phyloP scores from a whole-genome alignment of 768 basidiomycete species.

The Tricholoma sp. region DNA sequence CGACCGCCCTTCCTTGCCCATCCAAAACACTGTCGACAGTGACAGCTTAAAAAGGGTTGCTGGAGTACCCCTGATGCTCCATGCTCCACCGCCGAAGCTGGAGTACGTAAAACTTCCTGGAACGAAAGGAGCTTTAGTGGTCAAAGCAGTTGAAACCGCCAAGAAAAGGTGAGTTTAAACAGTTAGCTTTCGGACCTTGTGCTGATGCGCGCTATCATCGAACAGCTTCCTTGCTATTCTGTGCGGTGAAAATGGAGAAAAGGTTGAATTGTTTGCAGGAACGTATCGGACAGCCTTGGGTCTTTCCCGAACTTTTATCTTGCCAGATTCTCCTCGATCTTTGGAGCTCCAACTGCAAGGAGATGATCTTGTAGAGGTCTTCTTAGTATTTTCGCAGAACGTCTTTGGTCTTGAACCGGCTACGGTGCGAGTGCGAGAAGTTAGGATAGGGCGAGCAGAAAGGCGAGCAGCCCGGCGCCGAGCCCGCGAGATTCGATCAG shows the following conservation, averaged over 20 bases:
- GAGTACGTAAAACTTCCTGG: conserved; percentile 92
- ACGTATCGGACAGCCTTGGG: conserved; percentile 86
- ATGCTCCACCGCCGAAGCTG: conserved; percentile 72
- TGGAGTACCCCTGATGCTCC: conserved; percentile 32
- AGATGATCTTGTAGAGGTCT: conserved; percentile 89
- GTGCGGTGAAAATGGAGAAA: conserved; percentile 89
- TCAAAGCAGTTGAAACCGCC: conserved; percentile 85
- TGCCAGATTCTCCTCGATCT: conserved; percentile 85
- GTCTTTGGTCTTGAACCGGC: conserved; percentile 91
- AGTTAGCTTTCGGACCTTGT: neutral
- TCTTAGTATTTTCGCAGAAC: conserved; percentile 86
- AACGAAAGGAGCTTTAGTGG: conserved; percentile 77
- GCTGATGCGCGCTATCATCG: conserved; percentile 2
- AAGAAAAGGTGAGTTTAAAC: conserved; percentile 65
- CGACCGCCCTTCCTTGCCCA: conserved; percentile 39
- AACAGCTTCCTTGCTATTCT: conserved; percentile 85
- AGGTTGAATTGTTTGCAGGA: conserved; percentile 90
- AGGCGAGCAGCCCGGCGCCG: conserved; percentile 78
- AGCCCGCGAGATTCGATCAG: conserved; percentile 60
- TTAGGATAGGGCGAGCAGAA: conserved; percentile 85
- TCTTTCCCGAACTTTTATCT: conserved; percentile 87
- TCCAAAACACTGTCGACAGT: conserved; percentile 32
- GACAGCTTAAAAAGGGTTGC: conserved; percentile 33
- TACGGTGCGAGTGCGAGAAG: conserved; percentile 91
- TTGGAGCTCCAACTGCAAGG: conserved; percentile 87